Conservation (phyloP, 495 filamentous ascomycete genomes). For the Aspergillus hancockii region DNA sequence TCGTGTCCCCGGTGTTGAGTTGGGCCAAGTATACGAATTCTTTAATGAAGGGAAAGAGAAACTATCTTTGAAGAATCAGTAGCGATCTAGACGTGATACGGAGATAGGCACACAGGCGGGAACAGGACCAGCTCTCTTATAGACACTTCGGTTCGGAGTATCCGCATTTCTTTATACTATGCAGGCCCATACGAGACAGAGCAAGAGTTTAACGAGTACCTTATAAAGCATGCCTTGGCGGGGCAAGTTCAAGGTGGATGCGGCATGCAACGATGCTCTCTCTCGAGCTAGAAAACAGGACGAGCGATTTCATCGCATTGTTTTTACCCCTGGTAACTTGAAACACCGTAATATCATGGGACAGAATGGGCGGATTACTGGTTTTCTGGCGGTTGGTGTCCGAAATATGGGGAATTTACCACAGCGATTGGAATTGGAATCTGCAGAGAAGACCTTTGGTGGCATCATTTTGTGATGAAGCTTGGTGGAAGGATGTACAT, state of each 20-base stretch:
- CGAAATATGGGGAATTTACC: slow-evolving; percentile 53
- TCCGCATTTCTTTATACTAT: slow-evolving; percentile 23
- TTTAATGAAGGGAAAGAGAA: neutral
- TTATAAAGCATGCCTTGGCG: slow-evolving; percentile 19
- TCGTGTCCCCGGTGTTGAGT: neutral
- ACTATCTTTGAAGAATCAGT: neutral
- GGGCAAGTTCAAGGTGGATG: slow-evolving; percentile 18
- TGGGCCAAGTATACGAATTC: neutral
- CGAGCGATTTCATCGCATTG: slow-evolving; percentile 18
- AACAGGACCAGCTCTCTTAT: slow-evolving; percentile 20
- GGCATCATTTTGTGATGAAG: slow-evolving; percentile 22
- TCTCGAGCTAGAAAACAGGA: slow-evolving; percentile 14
- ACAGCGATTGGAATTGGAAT: slow-evolving; percentile 28
- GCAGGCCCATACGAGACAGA: slow-evolving; percentile 26
- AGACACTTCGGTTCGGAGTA: slow-evolving; percentile 18
- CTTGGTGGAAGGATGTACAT: slow-evolving; percentile 22
- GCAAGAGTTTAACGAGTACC: slow-evolving; percentile 24
- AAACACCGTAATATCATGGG: slow-evolving; percentile 51
- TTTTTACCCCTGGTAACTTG: slow-evolving; percentile 54
- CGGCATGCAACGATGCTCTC: slow-evolving; percentile 19
- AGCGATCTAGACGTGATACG: neutral
- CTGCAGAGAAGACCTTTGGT: slow-evolving; percentile 23
- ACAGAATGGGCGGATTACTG: slow-evolving; percentile 40
- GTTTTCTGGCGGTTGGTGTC: slow-evolving; percentile 57
- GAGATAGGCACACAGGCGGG: too few species aligned